Evolutionary conservation across 192 early-diverging fungal species (phyloP), one percentile per base, ranked within the genome.

Genomic region (Borealophlyctis nickersoniae): DNA sequence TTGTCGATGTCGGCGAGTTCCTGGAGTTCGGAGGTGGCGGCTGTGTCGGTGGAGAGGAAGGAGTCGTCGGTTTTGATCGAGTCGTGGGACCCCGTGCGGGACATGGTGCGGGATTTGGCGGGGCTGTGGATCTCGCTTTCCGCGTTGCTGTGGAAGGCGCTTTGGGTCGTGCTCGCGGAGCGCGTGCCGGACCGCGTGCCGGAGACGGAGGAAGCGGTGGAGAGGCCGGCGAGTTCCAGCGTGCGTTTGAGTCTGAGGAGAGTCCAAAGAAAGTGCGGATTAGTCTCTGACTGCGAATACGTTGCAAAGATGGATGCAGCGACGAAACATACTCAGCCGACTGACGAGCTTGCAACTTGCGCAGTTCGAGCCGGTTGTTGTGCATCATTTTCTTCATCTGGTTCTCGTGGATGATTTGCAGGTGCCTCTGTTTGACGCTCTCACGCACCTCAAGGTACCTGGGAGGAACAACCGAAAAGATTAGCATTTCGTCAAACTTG

Each of bases 361-460:
- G 57, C 35, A 69, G 14, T 28, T 49, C 39, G 22, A 70, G 33
- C 26, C 45, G 58, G 26, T 73, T 31, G 31, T 69, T 57, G 23
- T 49, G 52, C 19, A n/a, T 13, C 32, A 54, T 33, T 4, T 58
- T 31, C 57, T 49, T 63, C 48, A 73, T 52, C 28, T 62, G 27
- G 16, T 49, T 34, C 16, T 58, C 24, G 52, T 73, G 63, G 19
- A 50, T 48, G 13, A 7, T 27, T 22, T 19, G 13, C 51, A 69
- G 23, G 14, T 28, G 55, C 27, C 19, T 32, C 32, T 32, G 39
- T 50, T 73, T 73, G 26, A 14, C 34, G 16, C 22, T 14, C 33
- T 73, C 66, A 28, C 60, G 52, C 33, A 59, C 23, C 13, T 39
- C 34, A 16, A 59, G 29, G n/a, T 39, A 29, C 29, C 63, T 22